Evolutionary conservation across 148 eudicot species (phyloP).

Genomic region (Rhododendron henanense): DNA sequence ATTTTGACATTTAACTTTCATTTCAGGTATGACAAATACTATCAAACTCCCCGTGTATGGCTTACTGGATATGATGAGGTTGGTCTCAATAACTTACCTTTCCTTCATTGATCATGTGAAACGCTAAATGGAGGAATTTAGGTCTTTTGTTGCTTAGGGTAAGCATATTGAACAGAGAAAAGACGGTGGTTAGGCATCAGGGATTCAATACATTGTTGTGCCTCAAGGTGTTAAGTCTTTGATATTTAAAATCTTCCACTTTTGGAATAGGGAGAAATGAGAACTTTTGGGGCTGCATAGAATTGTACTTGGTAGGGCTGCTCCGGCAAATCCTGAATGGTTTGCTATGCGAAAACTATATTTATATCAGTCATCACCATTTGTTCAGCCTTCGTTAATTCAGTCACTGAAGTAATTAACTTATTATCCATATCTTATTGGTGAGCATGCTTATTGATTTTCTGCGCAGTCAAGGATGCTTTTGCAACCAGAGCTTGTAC

Average conservation of each 20-base stretch:
- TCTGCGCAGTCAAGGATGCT: constrained; percentile 91
- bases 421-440: not conserved
- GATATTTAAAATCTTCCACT: not conserved
- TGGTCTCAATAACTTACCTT: constrained; percentile 18
- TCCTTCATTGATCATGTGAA: not conserved
- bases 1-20: not conserved
- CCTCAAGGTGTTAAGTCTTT: not conserved
- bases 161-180: not conserved
- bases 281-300: not conserved
- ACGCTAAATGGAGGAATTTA: not conserved
- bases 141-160: not conserved
- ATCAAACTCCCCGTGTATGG: constrained; percentile 99
- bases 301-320: not conserved
- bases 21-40: constrained; percentile 92
- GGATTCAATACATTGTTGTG: not conserved
- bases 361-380: not conserved
- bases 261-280: not conserved
- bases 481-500: constrained; percentile 87
- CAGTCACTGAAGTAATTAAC: not conserved
- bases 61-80: constrained; percentile 99
- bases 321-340: not conserved
- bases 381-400: not conserved
- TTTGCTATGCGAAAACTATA: not conserved
- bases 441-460: not conserved
- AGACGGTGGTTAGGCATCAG: not conserved